phyloP scores from a whole-genome alignment of 768 basidiomycete species.

The Coprinopsis marcescibilis region DNA sequence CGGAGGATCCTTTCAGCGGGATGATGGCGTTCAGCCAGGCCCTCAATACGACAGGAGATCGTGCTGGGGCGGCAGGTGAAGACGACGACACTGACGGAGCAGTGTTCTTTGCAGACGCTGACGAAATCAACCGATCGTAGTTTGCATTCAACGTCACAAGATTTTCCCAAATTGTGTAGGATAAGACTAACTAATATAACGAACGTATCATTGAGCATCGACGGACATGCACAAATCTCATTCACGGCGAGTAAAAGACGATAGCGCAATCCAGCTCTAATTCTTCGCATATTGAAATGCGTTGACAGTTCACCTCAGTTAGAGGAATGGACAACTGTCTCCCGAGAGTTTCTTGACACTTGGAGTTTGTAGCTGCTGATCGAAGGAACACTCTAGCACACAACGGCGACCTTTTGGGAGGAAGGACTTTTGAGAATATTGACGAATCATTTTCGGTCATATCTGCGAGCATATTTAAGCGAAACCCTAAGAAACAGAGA shows the following conservation, averaged over 20 bases:
- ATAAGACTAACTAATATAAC: no score
- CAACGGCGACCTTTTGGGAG: not conserved
- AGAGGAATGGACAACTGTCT: not conserved
- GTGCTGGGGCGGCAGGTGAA: constrained; percentile 58
- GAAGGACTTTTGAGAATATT: constrained; percentile 2
- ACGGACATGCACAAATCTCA: not conserved
- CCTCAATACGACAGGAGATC: constrained; percentile 52
- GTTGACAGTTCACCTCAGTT: not conserved
- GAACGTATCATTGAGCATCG: no score
- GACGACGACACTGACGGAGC: constrained; percentile 73
- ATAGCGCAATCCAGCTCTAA: constrained; percentile 1
- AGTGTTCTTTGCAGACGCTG: constrained; percentile 77
- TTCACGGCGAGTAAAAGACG: not conserved
- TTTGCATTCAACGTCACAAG: constrained; percentile 14
- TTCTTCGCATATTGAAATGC: not conserved
- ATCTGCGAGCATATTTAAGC: not conserved
- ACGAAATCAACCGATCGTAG: constrained; percentile 62
- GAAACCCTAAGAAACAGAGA: not conserved
- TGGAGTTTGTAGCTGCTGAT: not conserved
- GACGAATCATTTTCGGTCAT: not conserved
- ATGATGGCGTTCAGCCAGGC: constrained; percentile 77
- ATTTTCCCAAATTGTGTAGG: constrained; percentile 6
- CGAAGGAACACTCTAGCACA: not conserved
- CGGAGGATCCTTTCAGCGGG: constrained; percentile 40
- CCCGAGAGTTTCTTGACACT: not conserved